Evolutionary conservation across 1,284 basidiomycete species (phyloP), one percentile per base, ranked within the genome.

Genomic region (Xerocomus minutiporus): DNA sequence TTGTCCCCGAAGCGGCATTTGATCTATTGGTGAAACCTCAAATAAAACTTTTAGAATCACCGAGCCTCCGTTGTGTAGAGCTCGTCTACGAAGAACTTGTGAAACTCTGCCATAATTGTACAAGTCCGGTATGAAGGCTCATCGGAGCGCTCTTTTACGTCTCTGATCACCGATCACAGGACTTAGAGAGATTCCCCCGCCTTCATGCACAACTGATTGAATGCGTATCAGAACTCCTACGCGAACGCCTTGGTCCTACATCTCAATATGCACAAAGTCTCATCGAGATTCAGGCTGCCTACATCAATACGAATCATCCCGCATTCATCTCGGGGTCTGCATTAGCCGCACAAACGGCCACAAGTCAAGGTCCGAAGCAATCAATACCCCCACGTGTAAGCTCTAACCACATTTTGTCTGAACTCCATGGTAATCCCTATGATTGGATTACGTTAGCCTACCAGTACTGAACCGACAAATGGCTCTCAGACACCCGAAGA

Each of bases 271-370:
- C 96, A 3, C 91, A 94, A 63, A 95, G 91, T 65, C 76, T 99
- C 60, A 98, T 99, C 64, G 84, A 89, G 61, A 99, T 99, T 53
- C 97, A 99, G 72, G 93, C 93, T 1, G 95, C 97, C 11, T 99
- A 99, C 71, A 99, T 99, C 79, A 99, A 99, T 73, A 97, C 95
- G 53, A 97, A 96, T 69, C 93, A 97, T 66, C 93, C 93, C n/a
- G 80, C 80, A 34, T 96, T 95, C 70, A 86, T 93, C 56, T 76
- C 82, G 36, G 84, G 86, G 15, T 86, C 86, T 39, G 80, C 83
- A 28, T 69, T 75, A 8, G 83, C 84, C 48, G 78, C 82, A 39
- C 77, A 82, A 52, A 56, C 76, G 69, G 61, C 66, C 52, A 67
- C 71, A 11, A 68, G 72, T n/a, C 65, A 73, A 35, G 69, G 74